A percentile compares a stretch with the other conserved stretches of the same genome.
Evolutionary conservation across 2,329 filamentous ascomycete genomes (phyloP).

Genomic region (Colletotrichum acutatum): DNA sequence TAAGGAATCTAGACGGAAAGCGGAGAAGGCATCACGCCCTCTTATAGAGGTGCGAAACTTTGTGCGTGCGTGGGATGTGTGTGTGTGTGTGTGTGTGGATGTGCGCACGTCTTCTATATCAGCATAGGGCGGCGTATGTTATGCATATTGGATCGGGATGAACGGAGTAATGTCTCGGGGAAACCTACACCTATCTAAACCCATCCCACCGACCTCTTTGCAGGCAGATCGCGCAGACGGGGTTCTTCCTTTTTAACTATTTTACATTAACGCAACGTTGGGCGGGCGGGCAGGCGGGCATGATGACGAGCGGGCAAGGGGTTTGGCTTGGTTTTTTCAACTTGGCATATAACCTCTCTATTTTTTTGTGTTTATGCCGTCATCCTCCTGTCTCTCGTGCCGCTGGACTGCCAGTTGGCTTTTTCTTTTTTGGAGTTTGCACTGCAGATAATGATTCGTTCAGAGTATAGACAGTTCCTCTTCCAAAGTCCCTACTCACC

Average conservation of each 20-base stretch:
- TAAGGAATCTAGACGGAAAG: not conserved
- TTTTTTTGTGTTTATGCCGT: not conserved
- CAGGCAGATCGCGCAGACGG: not conserved
- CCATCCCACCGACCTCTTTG: not conserved
- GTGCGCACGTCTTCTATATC: conserved; percentile 29
- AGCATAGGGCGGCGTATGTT: conserved; percentile 33
- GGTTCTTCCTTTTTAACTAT: not conserved
- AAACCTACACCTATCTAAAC: not conserved
- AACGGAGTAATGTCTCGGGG: conserved; percentile 14
- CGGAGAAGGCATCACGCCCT: not conserved
- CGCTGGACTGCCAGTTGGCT: not conserved
- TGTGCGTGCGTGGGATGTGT: not conserved
- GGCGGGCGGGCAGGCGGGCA: not conserved
- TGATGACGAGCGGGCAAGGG: not conserved
- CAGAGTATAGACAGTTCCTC: conserved; percentile 21
- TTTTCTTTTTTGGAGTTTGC: not conserved
- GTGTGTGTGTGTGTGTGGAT: not conserved
- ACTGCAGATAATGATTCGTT: conserved; percentile 8
- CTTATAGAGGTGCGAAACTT: not conserved
- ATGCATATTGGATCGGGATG: conserved; percentile 29
- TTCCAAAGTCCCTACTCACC: too few species aligned
- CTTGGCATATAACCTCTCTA: conserved; percentile 16
- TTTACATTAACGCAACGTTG: not conserved
- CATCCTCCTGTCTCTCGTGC: not conserved
- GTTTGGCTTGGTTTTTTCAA: not conserved